Evolutionary conservation across 1,139 yeast species (phyloP), one percentile per base, ranked within the genome.

Genomic region (Blastobotrys malaysiensis): DNA sequence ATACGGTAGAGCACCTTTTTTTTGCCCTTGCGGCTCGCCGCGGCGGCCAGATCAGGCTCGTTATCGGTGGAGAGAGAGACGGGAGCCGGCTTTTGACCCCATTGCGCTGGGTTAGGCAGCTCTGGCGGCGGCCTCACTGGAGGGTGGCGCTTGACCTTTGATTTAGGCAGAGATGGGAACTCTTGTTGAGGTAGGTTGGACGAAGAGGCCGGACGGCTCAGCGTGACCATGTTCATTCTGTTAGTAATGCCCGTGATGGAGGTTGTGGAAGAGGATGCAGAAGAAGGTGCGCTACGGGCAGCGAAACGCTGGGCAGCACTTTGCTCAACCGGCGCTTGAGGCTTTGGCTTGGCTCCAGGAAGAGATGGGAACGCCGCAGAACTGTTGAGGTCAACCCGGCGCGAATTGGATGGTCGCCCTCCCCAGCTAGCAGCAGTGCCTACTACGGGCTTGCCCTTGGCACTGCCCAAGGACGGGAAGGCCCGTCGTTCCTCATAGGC

Each of bases 1-100:
- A 61, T 52, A 16, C 58, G 59, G 50, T 57, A 61, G 16, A 64
- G 49, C 9, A 63, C 60, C 51, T 65, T 62, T 59, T 63, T 60
- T 46, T 58, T 54, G 48, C 65, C 64, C 52, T 63, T 60, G 54
- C 58, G 58, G 27, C 55, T 48, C 21, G 55, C 47, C 13, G 50
- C 51, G 39, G 51, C 52, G 26, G 45, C 44, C 7, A 36, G 21
- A 11, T 43, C 48, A 9, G 47, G 50, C 22, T 49, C 49, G 22
- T 48, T 49, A 1, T 43, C 47, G 11, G 18, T 43, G 13, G 19
- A 26, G 2, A 31, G 39, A 14, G 39, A 31, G 16, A 31, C 39
- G n/a, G 19, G 20, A 9, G 39, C 51, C 7, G 46, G 36, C 18
- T 19, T 26, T 18, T 27, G 20, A 20, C 49, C 46, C 24, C 53